Conservation (phyloP, 495 filamentous ascomycete species). For the Hypoxylon fuscum region DNA sequence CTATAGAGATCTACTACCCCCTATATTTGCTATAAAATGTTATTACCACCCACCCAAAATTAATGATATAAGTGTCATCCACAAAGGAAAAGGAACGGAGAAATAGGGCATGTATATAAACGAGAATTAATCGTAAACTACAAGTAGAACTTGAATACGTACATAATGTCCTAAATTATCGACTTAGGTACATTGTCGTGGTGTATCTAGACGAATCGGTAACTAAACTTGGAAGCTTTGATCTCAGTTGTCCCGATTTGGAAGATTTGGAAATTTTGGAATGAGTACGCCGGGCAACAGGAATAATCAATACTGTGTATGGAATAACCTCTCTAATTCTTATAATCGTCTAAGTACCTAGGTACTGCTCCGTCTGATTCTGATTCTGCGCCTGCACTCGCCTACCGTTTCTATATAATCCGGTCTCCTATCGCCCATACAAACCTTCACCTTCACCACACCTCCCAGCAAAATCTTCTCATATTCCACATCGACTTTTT, state of each 20-base stretch:
- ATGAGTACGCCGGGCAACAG: not conserved
- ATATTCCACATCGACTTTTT: not conserved
- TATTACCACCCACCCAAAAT: conserved; percentile 12
- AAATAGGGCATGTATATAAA: not conserved
- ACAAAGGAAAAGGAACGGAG: not conserved
- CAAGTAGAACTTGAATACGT: too few relatives aligned
- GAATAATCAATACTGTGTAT: not conserved
- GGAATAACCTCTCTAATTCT: not conserved
- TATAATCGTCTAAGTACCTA: not conserved
- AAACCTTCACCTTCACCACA: not conserved
- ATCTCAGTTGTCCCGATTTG: not conserved
- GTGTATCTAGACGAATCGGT: not conserved
- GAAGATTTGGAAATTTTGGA: not conserved
- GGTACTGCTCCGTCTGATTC: too few relatives aligned
- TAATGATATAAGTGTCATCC: not conserved
- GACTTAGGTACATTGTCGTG: not conserved
- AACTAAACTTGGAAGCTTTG: not conserved
- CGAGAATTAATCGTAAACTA: not conserved
- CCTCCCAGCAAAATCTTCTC: not conserved
- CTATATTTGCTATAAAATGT: conserved; percentile 24
- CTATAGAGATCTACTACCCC: conserved; percentile 4
- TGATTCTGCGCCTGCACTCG: not conserved
- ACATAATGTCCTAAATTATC: not conserved
- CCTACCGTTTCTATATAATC: not conserved
- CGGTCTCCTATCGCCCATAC: not conserved